Conservation (phyloP, 169 alveolate species). For the Plasmodium coatneyi region DNA sequence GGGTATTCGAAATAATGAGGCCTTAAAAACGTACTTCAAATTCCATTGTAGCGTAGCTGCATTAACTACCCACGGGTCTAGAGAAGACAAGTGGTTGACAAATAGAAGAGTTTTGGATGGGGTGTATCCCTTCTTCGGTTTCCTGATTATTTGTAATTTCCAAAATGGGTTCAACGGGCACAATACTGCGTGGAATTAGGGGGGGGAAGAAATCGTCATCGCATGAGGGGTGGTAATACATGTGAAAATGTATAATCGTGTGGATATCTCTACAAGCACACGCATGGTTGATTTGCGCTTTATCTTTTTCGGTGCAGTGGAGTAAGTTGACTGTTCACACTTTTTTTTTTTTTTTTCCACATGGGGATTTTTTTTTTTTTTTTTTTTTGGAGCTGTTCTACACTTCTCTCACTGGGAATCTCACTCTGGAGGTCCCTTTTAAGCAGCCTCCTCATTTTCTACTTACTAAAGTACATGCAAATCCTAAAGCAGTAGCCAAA, state of each 20-base stretch:
- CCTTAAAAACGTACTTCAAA: constrained; percentile 79
- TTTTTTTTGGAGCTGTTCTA: neutral
- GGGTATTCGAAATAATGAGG: constrained; percentile 79
- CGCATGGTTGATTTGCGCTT: neutral
- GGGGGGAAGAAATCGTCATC: neutral
- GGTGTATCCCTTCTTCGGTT: constrained; percentile 43
- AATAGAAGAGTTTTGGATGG: constrained; percentile 76
- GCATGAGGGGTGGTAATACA: neutral
- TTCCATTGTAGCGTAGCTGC: constrained; percentile 75
- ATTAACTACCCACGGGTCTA: constrained; percentile 85
- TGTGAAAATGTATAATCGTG: neutral
- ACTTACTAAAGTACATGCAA: constrained; percentile 2
- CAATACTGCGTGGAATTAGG: constrained; percentile 18
- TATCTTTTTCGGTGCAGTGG: neutral
- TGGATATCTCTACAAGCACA: neutral
- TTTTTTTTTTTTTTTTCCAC: neutral
- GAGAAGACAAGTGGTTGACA: constrained; percentile 79
- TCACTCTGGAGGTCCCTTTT: neutral
- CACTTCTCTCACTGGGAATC: neutral
- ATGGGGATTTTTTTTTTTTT: neutral
- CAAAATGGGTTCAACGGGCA: constrained; percentile 79
- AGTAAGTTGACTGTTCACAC: neutral
- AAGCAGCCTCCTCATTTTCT: constrained; percentile 2
- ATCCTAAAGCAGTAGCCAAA: constrained; percentile 14
- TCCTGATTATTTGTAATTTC: constrained; percentile 70